phyloP scores from a whole-genome alignment of 164 flowering plant genomes.

The Berberis vulgaris region DNA sequence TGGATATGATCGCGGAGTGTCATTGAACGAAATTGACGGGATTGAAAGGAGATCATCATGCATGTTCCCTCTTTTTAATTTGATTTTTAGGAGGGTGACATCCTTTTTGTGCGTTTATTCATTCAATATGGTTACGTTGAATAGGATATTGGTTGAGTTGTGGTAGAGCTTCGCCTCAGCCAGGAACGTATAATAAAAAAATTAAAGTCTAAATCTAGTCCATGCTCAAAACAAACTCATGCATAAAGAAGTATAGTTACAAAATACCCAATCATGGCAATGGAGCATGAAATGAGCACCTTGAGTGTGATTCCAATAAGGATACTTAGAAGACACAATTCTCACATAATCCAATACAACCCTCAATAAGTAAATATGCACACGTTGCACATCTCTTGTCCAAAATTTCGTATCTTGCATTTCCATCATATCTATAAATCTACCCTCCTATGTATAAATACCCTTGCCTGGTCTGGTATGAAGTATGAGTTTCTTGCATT shows the following conservation, averaged over 20 bases:
- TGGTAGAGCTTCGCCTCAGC: slow-evolving; percentile 44
- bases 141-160: slow-evolving; percentile 59
- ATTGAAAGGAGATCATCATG: slow-evolving; percentile 27
- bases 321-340: slow-evolving; percentile 20
- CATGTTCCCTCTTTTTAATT: slow-evolving; percentile 30
- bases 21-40: slow-evolving; percentile 11
- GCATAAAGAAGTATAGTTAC: too few relatives aligned
- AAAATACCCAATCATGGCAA: slow-evolving; percentile 47
- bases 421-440: slow-evolving; percentile 49
- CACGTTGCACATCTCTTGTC: slow-evolving; percentile 22
- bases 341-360: slow-evolving; percentile 20
- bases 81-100: slow-evolving; percentile 60
- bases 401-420: background rate
- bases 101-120: slow-evolving; percentile 70
- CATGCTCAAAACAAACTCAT: too few relatives aligned
- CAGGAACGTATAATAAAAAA: slow-evolving; percentile 19
- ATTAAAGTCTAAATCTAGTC: too few relatives aligned
- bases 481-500: too few relatives aligned
- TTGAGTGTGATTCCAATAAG: slow-evolving; percentile 37
- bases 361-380: slow-evolving; percentile 22
- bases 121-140: slow-evolving; percentile 80
- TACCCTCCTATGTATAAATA: slow-evolving; percentile 54
- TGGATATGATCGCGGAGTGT: slow-evolving; percentile 36
- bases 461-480: background rate
- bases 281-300: slow-evolving; percentile 53